phyloP scores from a whole-genome alignment of 2,329 filamentous ascomycete species.

The Xylaria digitata region DNA sequence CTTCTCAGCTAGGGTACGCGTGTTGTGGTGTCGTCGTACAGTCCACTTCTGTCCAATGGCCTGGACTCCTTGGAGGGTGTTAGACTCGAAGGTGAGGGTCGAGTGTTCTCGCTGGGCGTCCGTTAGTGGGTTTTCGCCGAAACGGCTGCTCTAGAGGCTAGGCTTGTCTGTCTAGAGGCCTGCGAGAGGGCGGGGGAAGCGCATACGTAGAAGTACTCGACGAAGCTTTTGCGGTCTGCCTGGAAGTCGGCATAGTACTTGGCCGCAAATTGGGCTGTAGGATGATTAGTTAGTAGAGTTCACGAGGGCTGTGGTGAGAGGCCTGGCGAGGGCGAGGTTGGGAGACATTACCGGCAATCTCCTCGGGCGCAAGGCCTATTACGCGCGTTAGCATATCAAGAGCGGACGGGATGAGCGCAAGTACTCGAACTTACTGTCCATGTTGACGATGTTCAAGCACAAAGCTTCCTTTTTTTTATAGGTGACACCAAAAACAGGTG shows the following conservation, averaged over 20 bases:
- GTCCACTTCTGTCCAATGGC: conserved; percentile 83
- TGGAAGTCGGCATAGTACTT: conserved; percentile 39
- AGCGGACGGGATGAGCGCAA: conserved; percentile 5
- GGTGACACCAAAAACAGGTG: neutral
- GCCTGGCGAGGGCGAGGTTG: conserved; percentile 3
- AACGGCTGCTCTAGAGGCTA: conserved; percentile 5
- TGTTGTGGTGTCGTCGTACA: conserved; percentile 63
- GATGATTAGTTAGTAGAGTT: conserved; percentile 5
- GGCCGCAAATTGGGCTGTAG: conserved; percentile 36
- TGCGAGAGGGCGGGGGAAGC: conserved; percentile 22
- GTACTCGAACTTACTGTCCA: conserved; percentile 36
- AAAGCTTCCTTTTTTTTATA: neutral
- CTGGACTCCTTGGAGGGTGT: conserved; percentile 70
- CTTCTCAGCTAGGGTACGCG: neutral
- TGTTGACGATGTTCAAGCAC: conserved; percentile 18
- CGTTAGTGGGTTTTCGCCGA: conserved; percentile 35
- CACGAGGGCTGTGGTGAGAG: neutral
- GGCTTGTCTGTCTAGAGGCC: neutral
- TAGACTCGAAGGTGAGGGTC: conserved; percentile 92
- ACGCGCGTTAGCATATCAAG: conserved; percentile 29
- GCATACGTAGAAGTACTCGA: conserved; percentile 41
- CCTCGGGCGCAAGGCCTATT: conserved; percentile 38
- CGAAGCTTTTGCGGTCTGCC: conserved; percentile 32
- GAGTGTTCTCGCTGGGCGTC: conserved; percentile 76
- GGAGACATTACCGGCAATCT: conserved; percentile 37